These are phyloP conservation scores for Cystobasidium onofrii DNA, from an alignment of 768 basidiomycete species.

Conservation along the genomic window DNA sequence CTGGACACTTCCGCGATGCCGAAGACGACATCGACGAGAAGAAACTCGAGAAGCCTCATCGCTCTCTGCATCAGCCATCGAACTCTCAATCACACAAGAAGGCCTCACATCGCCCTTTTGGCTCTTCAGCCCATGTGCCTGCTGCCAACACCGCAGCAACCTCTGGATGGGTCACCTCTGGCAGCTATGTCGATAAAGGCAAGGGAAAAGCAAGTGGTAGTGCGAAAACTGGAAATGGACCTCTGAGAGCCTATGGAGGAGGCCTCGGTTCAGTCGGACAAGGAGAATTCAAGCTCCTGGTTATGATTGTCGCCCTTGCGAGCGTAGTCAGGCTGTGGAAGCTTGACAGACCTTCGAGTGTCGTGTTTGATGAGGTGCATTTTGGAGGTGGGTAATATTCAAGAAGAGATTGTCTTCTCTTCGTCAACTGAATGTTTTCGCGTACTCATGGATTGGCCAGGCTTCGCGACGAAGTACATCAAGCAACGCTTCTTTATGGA, in stretches of 20 bases:
- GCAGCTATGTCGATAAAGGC: constrained; percentile 26
- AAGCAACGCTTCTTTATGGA: constrained; percentile 71
- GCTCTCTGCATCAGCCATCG: background rate
- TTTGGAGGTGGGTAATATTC: constrained; percentile 27
- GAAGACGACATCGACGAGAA: background rate
- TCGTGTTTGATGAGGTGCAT: constrained; percentile 52
- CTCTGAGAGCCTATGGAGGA: constrained; percentile 12
- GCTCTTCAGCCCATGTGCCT: constrained; percentile 5
- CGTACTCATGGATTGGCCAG: background rate
- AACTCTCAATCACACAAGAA: background rate
- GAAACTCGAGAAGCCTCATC: constrained; percentile 14
- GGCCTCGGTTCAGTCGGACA: constrained; percentile 17
- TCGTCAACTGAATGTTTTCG: background rate
- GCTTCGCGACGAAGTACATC: constrained; percentile 78
- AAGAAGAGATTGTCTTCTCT: no score
- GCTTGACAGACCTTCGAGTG: constrained; percentile 74
- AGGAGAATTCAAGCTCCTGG: constrained; percentile 70
- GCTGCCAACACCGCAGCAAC: constrained; percentile 6
- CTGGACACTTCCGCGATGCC: background rate
- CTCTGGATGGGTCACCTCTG: constrained; percentile 29
- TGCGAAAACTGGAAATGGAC: background rate
- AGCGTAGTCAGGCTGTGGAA: constrained; percentile 74
- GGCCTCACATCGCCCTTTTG: constrained; percentile 5
- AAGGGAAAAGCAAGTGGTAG: constrained; percentile 23
- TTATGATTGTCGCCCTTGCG: constrained; percentile 61